A percentile compares a stretch with the other conserved stretches of the same genome.
phyloP scores from a whole-genome alignment of 2,329 filamentous ascomycete genomes.

The Calycina marina region DNA sequence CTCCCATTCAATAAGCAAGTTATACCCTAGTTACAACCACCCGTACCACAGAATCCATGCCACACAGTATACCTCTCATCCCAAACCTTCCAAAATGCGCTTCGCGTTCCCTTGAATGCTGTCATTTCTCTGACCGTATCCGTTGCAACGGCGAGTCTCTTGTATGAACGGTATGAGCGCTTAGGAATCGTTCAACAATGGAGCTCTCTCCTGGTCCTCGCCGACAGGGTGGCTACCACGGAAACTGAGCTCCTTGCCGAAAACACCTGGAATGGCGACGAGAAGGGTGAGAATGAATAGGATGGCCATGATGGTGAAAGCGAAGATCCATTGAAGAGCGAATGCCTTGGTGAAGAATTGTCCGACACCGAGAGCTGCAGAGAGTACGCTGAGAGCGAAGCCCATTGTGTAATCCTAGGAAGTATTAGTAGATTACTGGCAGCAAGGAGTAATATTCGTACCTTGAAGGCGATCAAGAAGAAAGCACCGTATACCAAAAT shows the following conservation, averaged over 20 bases:
- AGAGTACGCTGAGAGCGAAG: constrained; percentile 59
- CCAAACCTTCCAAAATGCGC: no score
- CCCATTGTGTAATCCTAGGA: constrained; percentile 56
- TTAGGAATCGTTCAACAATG: constrained; percentile 37
- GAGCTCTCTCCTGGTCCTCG: constrained; percentile 38
- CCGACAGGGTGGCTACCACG: constrained; percentile 30
- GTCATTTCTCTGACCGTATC: no score
- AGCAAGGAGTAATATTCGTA: constrained; percentile 19
- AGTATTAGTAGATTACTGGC: constrained; percentile 12
- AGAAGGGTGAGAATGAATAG: constrained; percentile 55
- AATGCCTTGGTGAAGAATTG: constrained; percentile 62
- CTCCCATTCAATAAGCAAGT: no score
- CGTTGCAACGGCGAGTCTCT: no score
- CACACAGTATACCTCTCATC: no score
- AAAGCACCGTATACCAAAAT: constrained; percentile 63
- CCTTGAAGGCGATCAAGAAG: constrained; percentile 62
- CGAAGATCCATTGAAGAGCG: constrained; percentile 85
- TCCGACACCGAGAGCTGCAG: constrained; percentile 60
- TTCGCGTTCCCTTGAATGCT: no score
- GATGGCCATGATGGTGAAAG: constrained; percentile 65
- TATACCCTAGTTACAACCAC: no score
- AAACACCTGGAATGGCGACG: constrained; percentile 48
- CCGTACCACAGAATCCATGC: no score
- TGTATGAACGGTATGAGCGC: background rate
- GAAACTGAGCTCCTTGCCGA: constrained; percentile 41